Base-by-base conservation (phyloP, 768 basidiomycete genomes). In the Leccinum boreale region DNA sequence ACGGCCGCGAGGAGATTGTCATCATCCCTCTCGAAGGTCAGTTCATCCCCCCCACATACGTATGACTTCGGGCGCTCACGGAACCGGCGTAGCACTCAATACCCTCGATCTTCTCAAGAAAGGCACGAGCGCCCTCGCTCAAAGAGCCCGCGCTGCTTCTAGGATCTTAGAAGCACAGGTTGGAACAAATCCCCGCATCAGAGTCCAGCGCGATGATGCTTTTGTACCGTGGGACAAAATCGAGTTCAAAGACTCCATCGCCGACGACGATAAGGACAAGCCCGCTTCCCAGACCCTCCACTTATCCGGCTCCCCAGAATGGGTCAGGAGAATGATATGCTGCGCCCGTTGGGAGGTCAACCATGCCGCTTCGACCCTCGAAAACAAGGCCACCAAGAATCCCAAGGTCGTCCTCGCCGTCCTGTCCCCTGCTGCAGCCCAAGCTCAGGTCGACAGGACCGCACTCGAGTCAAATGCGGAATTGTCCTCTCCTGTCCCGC, bases 41-140 rank as follows among this genome's bases (percentile, higher is more conserved):
- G 81, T 76, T 2, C 23, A 9, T 39, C 7, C 2, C 7, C 2
- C 31, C 58, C 28, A 44, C 36, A 24, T 35, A 15, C 17, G 36
- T 17, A 19, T 24, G 8, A 26, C 11, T 53, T 57, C 52, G 50
- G 39, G 5, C 50, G 35, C 65, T 65, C 60, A 63, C 23, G 15
- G 47, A 31, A 31, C 24, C 45, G 24, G 23, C 52, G 24, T 69
- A 95, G 94, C 89, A 9, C 80, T 97, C 26, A 95, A 94, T 66
- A 95, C 94, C 0, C 81, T 97, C 3, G 94, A 97, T 68, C 76
- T 95, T 2, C 82, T 96, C 67, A 97, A 97, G 81, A 97, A 96
- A 69, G 94, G 94, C 1, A 85, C 86, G 0, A 89, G 80, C 26
- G 74, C 83, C 0, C 79, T 93, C 11, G 92, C 94, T 0, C 84